Percentiles rank a stretch among this genome's conserved stretches.
These are phyloP conservation scores for Elsinoe arachidis DNA, from an alignment of 2,329 filamentous ascomycete species.

Conservation along the genomic window DNA sequence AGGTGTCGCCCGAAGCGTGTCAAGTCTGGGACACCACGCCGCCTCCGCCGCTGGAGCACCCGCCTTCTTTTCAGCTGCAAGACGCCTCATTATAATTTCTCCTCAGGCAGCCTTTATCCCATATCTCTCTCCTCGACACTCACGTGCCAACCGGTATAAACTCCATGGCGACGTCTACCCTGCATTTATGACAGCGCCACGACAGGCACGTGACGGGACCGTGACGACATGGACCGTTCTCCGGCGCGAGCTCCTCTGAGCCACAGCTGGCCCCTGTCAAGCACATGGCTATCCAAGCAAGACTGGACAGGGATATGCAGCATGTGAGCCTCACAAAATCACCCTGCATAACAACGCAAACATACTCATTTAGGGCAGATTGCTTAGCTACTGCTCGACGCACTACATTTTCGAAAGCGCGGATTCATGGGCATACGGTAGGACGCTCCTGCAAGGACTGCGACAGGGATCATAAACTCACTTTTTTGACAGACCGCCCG, in stretches of 20 bases:
- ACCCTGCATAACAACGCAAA: not conserved
- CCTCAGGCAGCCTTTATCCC: not conserved
- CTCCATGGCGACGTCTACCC: not conserved
- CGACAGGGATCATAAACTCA: not conserved
- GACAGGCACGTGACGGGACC: not conserved
- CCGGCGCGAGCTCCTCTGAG: not conserved
- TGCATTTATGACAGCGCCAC: conserved; percentile 1
- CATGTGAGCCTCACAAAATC: not conserved
- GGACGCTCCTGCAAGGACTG: not conserved
- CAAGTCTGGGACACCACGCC: too few species aligned
- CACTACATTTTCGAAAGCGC: not conserved
- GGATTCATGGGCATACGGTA: conserved; percentile 8
- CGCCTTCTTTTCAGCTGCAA: not conserved
- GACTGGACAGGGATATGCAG: not conserved
- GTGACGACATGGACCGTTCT: not conserved
- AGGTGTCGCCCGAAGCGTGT: too few species aligned
- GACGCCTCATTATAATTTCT: not conserved
- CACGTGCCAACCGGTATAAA: not conserved
- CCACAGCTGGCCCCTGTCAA: not conserved
- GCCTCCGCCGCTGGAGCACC: too few species aligned
- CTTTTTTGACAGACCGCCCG: not conserved
- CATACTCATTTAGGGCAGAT: not conserved
- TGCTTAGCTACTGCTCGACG: conserved; percentile 5
- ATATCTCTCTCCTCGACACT: not conserved
- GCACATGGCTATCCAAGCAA: not conserved